A percentile compares a stretch with the other conserved stretches of the same genome.
Conservation (phyloP, 139 green algal genomes). For the Closterium sp. region DNA sequence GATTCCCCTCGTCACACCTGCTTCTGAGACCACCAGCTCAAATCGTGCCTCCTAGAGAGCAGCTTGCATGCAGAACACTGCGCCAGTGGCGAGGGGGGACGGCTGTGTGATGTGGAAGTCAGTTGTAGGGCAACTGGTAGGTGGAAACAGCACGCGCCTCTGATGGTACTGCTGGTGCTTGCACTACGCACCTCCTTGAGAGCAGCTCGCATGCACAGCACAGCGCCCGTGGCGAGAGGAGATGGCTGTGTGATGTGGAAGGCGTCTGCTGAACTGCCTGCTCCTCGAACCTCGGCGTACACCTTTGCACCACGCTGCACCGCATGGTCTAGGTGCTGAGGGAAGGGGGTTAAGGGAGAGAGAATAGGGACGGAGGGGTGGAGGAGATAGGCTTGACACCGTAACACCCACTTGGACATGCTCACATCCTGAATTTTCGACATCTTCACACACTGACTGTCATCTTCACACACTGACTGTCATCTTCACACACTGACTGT, state of each 20-base stretch:
- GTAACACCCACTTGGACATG: too few relatives aligned
- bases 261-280: constrained; percentile 22
- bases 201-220: neutral
- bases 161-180: too few relatives aligned
- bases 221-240: too few relatives aligned
- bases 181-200: neutral
- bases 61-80: neutral
- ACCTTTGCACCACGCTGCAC: constrained; percentile 55
- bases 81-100: neutral
- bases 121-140: too few relatives aligned
- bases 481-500: too few relatives aligned
- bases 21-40: neutral
- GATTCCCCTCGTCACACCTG: constrained; percentile 65
- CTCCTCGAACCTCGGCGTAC: constrained; percentile 78
- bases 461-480: too few relatives aligned
- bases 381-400: too few relatives aligned
- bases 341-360: neutral
- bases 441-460: too few relatives aligned
- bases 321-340: constrained; percentile 54
- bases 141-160: too few relatives aligned
- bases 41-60: neutral
- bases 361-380: too few relatives aligned
- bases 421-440: too few relatives aligned
- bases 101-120: neutral
- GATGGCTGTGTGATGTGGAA: too few relatives aligned